Conservation (phyloP, 2,329 filamentous ascomycete genomes). For the Podosphaera xanthii region DNA sequence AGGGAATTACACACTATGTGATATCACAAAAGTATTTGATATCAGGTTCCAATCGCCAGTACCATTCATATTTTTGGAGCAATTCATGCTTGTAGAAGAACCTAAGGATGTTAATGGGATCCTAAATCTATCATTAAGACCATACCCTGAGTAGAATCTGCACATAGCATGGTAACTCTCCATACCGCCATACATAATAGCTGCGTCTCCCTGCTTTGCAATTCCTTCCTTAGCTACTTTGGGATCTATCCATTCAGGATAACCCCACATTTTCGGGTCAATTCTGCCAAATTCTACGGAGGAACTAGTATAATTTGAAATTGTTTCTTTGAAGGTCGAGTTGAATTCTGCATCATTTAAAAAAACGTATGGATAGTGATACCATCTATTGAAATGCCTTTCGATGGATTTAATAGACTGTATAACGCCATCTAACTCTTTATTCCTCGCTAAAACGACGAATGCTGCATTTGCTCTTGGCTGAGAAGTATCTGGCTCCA, state of each 20-base stretch:
- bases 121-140: slow-evolving; percentile 4
- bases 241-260: slow-evolving; percentile 84
- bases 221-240: slow-evolving; percentile 92
- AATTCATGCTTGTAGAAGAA: slow-evolving; percentile 97
- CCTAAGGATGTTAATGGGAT: slow-evolving; percentile 19
- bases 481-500: slow-evolving; percentile 53
- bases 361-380: slow-evolving; percentile 95
- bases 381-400: slow-evolving; percentile 97
- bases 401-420: slow-evolving; percentile 96
- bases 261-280: slow-evolving; percentile 78
- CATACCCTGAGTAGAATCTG: slow-evolving; percentile 90
- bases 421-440: slow-evolving; percentile 86
- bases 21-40: slow-evolving; percentile 99
- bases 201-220: slow-evolving; percentile 82
- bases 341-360: slow-evolving; percentile 96
- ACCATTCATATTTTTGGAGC: slow-evolving; percentile 95
- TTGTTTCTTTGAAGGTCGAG: slow-evolving; percentile 69
- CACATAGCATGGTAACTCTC: slow-evolving; percentile 99
- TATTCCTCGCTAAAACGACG: slow-evolving; percentile 85
- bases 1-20: slow-evolving; percentile 48
- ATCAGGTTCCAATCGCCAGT: slow-evolving; percentile 96
- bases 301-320: slow-evolving; percentile 74
- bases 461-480: slow-evolving; percentile 86
- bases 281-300: slow-evolving; percentile 88
- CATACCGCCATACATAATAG: slow-evolving; percentile 98